A percentile compares a stretch with the other conserved stretches of the same genome.
These are phyloP conservation scores for Clohesyomyces aquaticus DNA, from an alignment of 495 filamentous ascomycete species.

Conservation along the genomic window DNA sequence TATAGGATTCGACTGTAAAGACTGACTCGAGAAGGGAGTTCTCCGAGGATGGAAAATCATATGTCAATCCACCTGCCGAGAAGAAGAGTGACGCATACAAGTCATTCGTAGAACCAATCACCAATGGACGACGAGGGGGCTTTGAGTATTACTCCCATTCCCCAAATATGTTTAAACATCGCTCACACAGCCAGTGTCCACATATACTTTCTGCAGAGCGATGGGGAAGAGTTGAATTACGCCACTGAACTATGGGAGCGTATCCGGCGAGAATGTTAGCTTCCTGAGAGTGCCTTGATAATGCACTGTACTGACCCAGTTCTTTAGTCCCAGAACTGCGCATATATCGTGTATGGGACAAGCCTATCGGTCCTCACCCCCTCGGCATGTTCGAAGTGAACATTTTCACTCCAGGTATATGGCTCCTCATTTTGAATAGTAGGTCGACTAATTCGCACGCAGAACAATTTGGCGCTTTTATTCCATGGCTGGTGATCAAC, in stretches of 20 bases:
- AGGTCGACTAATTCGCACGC: not conserved
- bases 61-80: conserved; percentile 44
- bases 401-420: conserved; percentile 69
- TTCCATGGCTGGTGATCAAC: conserved; percentile 82
- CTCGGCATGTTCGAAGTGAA: conserved; percentile 93
- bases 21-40: conserved; percentile 43
- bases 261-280: conserved; percentile 76
- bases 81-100: conserved; percentile 43
- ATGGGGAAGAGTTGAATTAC: conserved; percentile 63
- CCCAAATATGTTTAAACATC: too few species aligned
- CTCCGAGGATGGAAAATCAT: conserved; percentile 47
- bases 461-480: conserved; percentile 80
- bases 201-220: conserved; percentile 69
- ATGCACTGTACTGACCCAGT: not conserved
- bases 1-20: too few species aligned
- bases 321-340: conserved; percentile 77
- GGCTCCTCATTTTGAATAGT: not conserved
- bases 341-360: conserved; percentile 77
- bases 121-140: conserved; percentile 49
- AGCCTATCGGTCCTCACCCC: conserved; percentile 79
- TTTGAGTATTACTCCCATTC: too few species aligned
- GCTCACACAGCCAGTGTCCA: too few species aligned
- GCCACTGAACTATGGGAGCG: conserved; percentile 75
- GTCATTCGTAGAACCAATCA: conserved; percentile 43
- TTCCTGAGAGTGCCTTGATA: not conserved